These are phyloP conservation scores for Apiospora malaysiana DNA, from an alignment of 2,329 filamentous ascomycete genomes.

Conservation along the genomic window DNA sequence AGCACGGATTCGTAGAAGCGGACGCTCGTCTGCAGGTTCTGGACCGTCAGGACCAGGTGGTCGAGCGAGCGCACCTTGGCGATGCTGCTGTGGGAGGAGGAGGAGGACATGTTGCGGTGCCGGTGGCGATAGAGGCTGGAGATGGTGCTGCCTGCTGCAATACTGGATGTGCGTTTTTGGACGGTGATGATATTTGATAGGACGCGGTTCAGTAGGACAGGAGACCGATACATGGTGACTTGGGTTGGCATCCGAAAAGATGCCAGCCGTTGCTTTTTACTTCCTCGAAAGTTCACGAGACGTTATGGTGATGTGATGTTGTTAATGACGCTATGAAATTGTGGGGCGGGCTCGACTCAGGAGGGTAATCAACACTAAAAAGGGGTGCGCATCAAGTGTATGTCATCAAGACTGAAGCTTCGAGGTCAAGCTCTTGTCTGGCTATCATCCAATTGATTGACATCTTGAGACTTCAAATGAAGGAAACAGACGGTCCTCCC, in stretches of 20 bases:
- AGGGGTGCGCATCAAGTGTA: background rate
- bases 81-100: slow-evolving; percentile 2
- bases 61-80: slow-evolving; percentile 55
- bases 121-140: background rate
- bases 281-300: background rate
- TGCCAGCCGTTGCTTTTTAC: background rate
- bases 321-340: background rate
- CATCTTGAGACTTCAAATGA: no score
- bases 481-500: no score
- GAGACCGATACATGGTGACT: background rate
- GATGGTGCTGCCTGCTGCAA: background rate
- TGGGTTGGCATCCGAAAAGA: background rate
- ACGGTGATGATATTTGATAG: background rate
- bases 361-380: slow-evolving; percentile 1
- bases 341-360: background rate
- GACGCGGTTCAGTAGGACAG: background rate
- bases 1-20: slow-evolving; percentile 61
- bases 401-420: background rate
- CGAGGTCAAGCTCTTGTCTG: no score
- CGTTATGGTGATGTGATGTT: slow-evolving; percentile 14
- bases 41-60: slow-evolving; percentile 66
- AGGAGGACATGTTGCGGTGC: background rate
- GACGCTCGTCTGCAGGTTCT: slow-evolving; percentile 53
- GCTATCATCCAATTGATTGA: no score
- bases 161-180: background rate